These are phyloP conservation scores for Cinnamomum chago DNA, from an alignment of 164 flowering plant species.

Conservation along the genomic window DNA sequence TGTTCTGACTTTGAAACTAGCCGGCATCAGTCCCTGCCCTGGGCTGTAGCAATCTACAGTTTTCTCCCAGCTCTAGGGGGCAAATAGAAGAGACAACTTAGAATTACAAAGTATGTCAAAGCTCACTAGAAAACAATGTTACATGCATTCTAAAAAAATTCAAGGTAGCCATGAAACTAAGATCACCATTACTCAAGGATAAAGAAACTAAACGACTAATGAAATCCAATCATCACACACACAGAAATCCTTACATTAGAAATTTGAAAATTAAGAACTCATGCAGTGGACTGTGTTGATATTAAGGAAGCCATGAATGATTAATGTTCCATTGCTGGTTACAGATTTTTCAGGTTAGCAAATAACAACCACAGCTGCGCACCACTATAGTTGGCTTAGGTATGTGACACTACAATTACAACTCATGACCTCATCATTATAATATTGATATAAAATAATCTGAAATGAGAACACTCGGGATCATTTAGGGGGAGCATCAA, in stretches of 20 bases:
- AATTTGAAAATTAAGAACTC: neutral
- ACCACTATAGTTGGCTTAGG: neutral
- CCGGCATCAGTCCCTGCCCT: constrained; percentile 96
- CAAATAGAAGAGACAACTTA: neutral
- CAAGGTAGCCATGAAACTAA: neutral
- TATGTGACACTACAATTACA: neutral
- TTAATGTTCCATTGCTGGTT: neutral
- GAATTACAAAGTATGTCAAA: neutral
- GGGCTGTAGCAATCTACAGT: constrained; percentile 95
- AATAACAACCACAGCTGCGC: neutral
- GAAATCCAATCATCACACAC: neutral
- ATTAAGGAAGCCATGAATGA: neutral
- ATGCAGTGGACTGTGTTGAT: neutral
- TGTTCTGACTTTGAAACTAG: constrained; percentile 83
- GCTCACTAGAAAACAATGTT: neutral
- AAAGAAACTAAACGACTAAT: neutral
- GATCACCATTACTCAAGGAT: neutral
- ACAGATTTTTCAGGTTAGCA: neutral
- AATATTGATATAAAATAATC: neutral
- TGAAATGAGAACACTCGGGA: neutral
- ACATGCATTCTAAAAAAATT: neutral
- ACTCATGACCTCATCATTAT: neutral
- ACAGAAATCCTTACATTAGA: neutral
- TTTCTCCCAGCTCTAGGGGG: constrained; percentile 88
- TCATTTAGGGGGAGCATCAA: no score